Conservation (phyloP, 331 rosid genomes). For the Dryas integrifolia region DNA sequence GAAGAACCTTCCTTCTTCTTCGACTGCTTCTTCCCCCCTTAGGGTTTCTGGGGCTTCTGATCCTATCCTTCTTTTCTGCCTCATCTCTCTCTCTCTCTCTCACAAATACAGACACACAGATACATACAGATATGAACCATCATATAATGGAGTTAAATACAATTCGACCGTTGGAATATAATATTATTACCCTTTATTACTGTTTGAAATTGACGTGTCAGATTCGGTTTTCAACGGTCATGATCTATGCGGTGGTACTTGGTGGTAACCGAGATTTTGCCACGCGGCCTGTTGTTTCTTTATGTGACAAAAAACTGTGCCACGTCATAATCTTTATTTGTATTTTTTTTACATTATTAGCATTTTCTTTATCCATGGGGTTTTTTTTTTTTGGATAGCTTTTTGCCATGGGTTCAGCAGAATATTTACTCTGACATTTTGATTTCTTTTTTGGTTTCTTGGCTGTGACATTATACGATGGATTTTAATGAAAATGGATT, state of each 20-base stretch:
- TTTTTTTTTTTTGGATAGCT: too few species aligned
- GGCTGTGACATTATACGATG: too few species aligned
- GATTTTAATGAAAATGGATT: too few species aligned
- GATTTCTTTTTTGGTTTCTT: too few species aligned
- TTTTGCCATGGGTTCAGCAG: too few species aligned
- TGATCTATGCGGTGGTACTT: neutral
- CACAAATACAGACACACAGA: neutral
- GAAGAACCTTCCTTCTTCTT: conserved; percentile 49
- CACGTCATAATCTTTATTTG: too few species aligned
- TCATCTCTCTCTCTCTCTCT: conserved; percentile 36
- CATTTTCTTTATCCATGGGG: too few species aligned
- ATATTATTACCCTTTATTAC: neutral
- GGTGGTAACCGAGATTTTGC: neutral
- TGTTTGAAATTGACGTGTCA: neutral
- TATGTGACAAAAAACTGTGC: too few species aligned
- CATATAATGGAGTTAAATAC: neutral
- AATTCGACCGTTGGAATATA: conserved; percentile 17
- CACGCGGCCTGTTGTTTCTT: neutral
- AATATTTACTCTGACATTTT: too few species aligned
- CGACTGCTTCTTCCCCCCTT: conserved; percentile 15
- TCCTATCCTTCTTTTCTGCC: conserved; percentile 43
- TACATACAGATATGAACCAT: too few species aligned
- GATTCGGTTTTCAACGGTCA: neutral
- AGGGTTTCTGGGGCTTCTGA: conserved; percentile 40
- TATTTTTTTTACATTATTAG: too few species aligned